Evolutionary conservation across 108 stramenopile genomes (phyloP), one percentile per base, ranked within the genome.

Genomic region (Heterococcus sp.): DNA sequence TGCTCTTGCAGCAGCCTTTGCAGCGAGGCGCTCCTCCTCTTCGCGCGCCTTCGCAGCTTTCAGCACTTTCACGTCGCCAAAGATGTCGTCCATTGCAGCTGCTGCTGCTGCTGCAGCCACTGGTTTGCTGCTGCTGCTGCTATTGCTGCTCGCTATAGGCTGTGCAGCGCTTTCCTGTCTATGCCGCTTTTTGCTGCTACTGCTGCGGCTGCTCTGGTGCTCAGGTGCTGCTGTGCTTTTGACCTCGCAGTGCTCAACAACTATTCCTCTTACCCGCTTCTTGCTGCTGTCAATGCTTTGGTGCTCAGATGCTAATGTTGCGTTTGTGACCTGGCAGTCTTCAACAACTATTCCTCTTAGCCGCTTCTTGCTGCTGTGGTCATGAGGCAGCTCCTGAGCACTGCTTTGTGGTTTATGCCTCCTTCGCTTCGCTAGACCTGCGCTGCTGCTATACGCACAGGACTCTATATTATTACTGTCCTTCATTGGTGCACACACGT

Each of bases 61-160:
- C 35, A 73, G 35, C 72, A 66, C 37, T 66, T 81, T 81, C 30
- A 81, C 79, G 72, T 71, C 79, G 4, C 69, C 72, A 65, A 81
- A 81, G 0, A 81, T 81, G 29, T 81, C 79, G 29, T 81, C 79
- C 28, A 81, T 69, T 2, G 65, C 37, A 31, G 46, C 8, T 8
- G 46, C 21, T 8, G 8, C 46, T 58, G 46, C 46, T 21, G 46
- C 46, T 21, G 46, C 46, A 8, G 46, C 46, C 46, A 21, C 46
- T 14, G 46, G 46, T 58, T 58, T 21, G 46, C 46, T 58, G 46
- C n/a, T n/a, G 46, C 46, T 58, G 46, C 21, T 21, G 8, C 46
- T 21, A 58, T 8, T 21, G 8, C 46, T 21, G 46, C 46, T 58
- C 14, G 46, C 46, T 21, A n/a, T n/a, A n/a, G n/a, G n/a, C n/a